Percentiles rank a stretch among this genome's conserved stretches.
Conservation (phyloP, 192 early-diverging fungal genomes). For the Diversispora epigaea region DNA sequence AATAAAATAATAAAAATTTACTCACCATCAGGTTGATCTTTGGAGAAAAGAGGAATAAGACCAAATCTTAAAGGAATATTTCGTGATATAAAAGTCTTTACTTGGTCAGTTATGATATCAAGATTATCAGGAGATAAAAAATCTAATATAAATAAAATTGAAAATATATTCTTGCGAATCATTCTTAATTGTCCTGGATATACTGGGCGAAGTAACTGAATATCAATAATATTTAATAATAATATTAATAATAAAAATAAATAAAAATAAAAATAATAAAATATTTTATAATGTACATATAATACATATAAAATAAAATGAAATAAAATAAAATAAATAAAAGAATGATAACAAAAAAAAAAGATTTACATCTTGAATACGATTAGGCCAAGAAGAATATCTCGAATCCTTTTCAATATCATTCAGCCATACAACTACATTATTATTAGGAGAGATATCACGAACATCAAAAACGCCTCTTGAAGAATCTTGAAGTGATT, state of each 20-base stretch:
- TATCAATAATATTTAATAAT: background rate
- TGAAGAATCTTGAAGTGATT: conserved; percentile 28
- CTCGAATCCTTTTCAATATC: conserved; percentile 82
- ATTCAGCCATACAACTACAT: conserved; percentile 82
- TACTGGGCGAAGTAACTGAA: conserved; percentile 57
- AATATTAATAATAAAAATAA: background rate
- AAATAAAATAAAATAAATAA: background rate
- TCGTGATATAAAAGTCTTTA: conserved; percentile 63
- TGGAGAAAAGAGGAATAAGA: conserved; percentile 65
- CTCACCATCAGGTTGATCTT: conserved; percentile 44
- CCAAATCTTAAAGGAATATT: conserved; percentile 87
- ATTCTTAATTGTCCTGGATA: conserved; percentile 73
- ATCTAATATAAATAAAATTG: conserved; percentile 72
- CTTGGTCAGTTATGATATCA: conserved; percentile 57
- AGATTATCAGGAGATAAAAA: conserved; percentile 58
- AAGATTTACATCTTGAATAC: conserved; percentile 37
- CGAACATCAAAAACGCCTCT: conserved; percentile 76
- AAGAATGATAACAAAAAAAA: background rate
- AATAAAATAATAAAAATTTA: conserved; percentile 2
- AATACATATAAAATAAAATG: no score
- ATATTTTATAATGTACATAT: background rate
- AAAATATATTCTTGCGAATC: conserved; percentile 77
- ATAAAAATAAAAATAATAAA: background rate
- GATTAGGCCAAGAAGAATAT: conserved; percentile 68
- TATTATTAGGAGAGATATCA: conserved; percentile 49